These are phyloP conservation scores for Rhizophlyctis rosea DNA, from an alignment of 192 early-diverging fungal species.

Conservation along the genomic window DNA sequence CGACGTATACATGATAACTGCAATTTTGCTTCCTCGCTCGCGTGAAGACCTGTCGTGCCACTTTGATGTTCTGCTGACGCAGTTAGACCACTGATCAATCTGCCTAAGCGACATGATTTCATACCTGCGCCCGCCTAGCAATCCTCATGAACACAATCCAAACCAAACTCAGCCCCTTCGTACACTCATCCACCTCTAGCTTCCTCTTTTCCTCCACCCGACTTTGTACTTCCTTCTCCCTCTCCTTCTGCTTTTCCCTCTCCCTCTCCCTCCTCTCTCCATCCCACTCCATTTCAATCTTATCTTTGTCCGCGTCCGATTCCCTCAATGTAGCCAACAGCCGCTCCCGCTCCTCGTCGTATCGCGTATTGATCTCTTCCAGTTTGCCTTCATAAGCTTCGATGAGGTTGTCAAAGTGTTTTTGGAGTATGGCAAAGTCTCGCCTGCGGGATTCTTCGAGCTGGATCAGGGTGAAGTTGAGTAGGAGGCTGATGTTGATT, in stretches of 20 bases:
- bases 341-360: conserved; percentile 37
- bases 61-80: conserved; percentile 67
- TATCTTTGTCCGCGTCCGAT: conserved; percentile 11
- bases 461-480: conserved; percentile 49
- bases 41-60: conserved; percentile 72
- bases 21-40: conserved; percentile 71
- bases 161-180: conserved; percentile 59
- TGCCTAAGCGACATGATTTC: too few species aligned
- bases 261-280: conserved; percentile 49
- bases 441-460: conserved; percentile 42
- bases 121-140: conserved; percentile 71
- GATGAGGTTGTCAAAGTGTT: conserved; percentile 43
- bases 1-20: conserved; percentile 85
- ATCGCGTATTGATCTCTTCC: conserved; percentile 37
- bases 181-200: conserved; percentile 55
- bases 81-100: too few species aligned
- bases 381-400: conserved; percentile 26
- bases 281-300: conserved; percentile 37
- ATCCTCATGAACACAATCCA: conserved; percentile 91
- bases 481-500: conserved; percentile 46
- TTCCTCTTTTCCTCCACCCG: conserved; percentile 55
- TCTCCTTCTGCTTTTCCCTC: conserved; percentile 53
- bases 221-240: conserved; percentile 53
- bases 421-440: conserved; percentile 21
- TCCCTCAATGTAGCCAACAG: conserved; percentile 26